These are phyloP conservation scores for Basidioascus undulatus DNA, from an alignment of 768 basidiomycete genomes.

Conservation along the genomic window DNA sequence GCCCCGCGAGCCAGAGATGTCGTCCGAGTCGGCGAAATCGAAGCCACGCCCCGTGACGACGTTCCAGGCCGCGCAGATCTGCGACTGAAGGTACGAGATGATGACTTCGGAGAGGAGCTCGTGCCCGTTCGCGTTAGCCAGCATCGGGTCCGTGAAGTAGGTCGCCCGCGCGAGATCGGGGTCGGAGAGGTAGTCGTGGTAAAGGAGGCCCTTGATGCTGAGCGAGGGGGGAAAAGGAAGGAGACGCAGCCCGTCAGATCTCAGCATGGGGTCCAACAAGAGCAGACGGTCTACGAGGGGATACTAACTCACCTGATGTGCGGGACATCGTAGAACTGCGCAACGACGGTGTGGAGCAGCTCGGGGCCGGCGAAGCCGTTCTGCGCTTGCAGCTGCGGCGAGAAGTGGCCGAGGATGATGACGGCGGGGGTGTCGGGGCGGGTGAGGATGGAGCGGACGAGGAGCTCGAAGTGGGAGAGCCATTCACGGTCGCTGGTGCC, in stretches of 20 bases:
- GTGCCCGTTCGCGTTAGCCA: conserved; percentile 60
- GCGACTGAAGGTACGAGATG: conserved; percentile 66
- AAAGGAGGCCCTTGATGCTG: conserved; percentile 58
- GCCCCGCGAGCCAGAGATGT: too few relatives aligned
- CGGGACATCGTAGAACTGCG: conserved; percentile 92
- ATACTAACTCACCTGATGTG: conserved; percentile 38
- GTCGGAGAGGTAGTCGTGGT: conserved; percentile 53
- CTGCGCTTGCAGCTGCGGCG: conserved; percentile 50
- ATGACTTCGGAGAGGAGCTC: conserved; percentile 75
- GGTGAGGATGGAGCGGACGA: conserved; percentile 72
- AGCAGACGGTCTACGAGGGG: too few relatives aligned
- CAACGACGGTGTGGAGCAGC: conserved; percentile 65
- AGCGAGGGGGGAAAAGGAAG: neutral
- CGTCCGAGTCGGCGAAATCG: conserved; percentile 29
- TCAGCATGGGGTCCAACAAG: neutral
- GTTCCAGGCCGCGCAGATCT: conserved; percentile 68
- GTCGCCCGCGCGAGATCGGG: conserved; percentile 34
- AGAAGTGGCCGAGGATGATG: conserved; percentile 83
- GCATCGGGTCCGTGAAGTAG: conserved; percentile 61
- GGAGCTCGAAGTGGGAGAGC: conserved; percentile 69
- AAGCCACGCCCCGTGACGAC: conserved; percentile 40
- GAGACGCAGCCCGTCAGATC: neutral
- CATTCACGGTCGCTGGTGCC: conserved; percentile 39
- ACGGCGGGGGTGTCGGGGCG: conserved; percentile 80
- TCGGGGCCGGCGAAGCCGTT: conserved; percentile 78